Base-by-base conservation (phyloP, 805 yeast genomes). In the Priceomyces medius region DNA sequence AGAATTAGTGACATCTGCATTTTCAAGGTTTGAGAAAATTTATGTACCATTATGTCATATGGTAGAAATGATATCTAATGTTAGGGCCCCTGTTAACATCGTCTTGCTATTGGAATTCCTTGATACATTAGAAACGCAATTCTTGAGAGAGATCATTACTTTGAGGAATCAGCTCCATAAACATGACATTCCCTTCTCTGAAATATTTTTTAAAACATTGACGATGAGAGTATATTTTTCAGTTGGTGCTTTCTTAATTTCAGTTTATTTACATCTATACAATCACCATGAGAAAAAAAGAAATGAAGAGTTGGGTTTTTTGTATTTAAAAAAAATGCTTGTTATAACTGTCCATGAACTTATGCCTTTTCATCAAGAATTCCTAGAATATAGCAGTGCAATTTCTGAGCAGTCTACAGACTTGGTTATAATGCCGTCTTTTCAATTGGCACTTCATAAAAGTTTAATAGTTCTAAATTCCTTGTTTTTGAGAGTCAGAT, bases 291-390 rank as follows among this genome's bases (percentile, higher is more conserved):
- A 63, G 43, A 43, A 46, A 13, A 44, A 45, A 31, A 48, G 49
- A 12, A 49, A 59, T 36, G 40, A 42, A 14, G 54, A 53, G 13
- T 42, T 51, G 36, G 54, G 62, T 0, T 62, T 50, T 47, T 61
- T 46, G 41, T 63, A 56, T 37, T 38, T 61, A 24, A 61, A 58
- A 42, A 64, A 63, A 37, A 40, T 59, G 9, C 13, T 58, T 21
- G 41, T 43, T 9, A 42, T 56, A 6, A 40, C 58, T 0, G 39
- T 52, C 2, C 34, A 38, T 24, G 56, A 52, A n/a, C 41, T 56
- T 48, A 45, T 55, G 53, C 61, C 59, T 3, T 42, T 43, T 33
- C 50, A 46, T 34, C 45, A 37, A 34, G 50, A 51, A 18, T 41
- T 51, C 19, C 35, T 50, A 17, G 52, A 45, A 18, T 38, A 43